Conservation (phyloP, 768 basidiomycete genomes). For the Rhizopogon sp. region DNA sequence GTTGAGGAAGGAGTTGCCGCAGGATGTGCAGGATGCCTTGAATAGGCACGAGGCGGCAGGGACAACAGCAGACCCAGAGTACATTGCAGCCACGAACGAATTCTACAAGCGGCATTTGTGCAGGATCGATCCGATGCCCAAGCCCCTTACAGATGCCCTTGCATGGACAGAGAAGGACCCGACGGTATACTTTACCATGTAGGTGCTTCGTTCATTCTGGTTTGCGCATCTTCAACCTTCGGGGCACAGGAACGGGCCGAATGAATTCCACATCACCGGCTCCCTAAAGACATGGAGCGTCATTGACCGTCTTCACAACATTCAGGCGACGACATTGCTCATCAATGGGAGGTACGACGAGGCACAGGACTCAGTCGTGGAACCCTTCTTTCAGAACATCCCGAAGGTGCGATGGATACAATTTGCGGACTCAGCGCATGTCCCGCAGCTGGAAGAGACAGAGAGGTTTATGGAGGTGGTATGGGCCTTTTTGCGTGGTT, state of each 20-base stretch:
- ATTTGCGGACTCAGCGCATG: slow-evolving; percentile 32
- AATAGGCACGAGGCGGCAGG: slow-evolving; percentile 41
- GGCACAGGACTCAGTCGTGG: slow-evolving; percentile 27
- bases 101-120: slow-evolving; percentile 43
- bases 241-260: slow-evolving; percentile 33
- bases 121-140: slow-evolving; percentile 41
- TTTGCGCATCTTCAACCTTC: background rate
- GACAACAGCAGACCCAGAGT: slow-evolving; percentile 39
- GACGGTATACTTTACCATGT: slow-evolving; percentile 48
- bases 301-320: slow-evolving; percentile 27
- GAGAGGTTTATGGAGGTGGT: slow-evolving; percentile 28
- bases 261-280: slow-evolving; percentile 29
- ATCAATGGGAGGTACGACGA: slow-evolving; percentile 34
- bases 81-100: slow-evolving; percentile 34
- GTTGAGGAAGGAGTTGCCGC: slow-evolving; percentile 33
- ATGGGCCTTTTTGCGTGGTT: slow-evolving; percentile 21
- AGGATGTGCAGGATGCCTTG: slow-evolving; percentile 34
- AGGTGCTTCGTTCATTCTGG: slow-evolving; percentile 7
- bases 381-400: slow-evolving; percentile 28
- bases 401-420: slow-evolving; percentile 31
- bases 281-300: slow-evolving; percentile 32
- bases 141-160: slow-evolving; percentile 29
- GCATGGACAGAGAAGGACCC: slow-evolving; percentile 35
- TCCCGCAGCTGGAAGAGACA: slow-evolving; percentile 33
- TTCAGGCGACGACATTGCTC: slow-evolving; percentile 28